These are phyloP conservation scores for Yamadazyma insecticola DNA, from an alignment of 805 yeast species.

Conservation along the genomic window DNA sequence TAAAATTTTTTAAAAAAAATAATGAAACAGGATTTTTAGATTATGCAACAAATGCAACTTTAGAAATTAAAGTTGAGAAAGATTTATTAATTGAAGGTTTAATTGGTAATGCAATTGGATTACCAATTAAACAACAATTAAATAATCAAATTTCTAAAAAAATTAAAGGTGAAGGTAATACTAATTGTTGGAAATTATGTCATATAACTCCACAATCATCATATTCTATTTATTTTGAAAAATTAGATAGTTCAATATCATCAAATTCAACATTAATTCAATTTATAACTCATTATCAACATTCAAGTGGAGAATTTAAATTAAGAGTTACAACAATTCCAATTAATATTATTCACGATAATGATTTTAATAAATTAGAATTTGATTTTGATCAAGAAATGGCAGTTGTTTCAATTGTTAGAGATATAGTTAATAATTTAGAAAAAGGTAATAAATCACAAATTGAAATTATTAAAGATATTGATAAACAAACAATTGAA, in stretches of 20 bases:
- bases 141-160: constrained; percentile 3
- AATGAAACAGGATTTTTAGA: constrained; percentile 71
- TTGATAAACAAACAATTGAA: constrained; percentile 84
- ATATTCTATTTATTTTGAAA: constrained; percentile 84
- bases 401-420: constrained; percentile 89
- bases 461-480: constrained; percentile 88
- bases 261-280: constrained; percentile 52
- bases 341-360: constrained; percentile 51
- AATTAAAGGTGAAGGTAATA: constrained; percentile 10
- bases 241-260: constrained; percentile 5
- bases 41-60: constrained; percentile 85
- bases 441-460: constrained; percentile 64
- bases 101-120: constrained; percentile 87
- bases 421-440: constrained; percentile 79
- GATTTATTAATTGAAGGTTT: constrained; percentile 89
- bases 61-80: constrained; percentile 82
- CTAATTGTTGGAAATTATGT: constrained; percentile 50
- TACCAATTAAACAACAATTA: constrained; percentile 45
- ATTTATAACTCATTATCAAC: constrained; percentile 89
- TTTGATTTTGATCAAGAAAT: constrained; percentile 96
- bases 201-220: constrained; percentile 83
- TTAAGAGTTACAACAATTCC: constrained; percentile 76
- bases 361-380: constrained; percentile 44
- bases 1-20: constrained; percentile 82
- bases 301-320: constrained; percentile 87